Base-by-base conservation (phyloP, 805 yeast species). In the Jamesozyma hellenica region DNA sequence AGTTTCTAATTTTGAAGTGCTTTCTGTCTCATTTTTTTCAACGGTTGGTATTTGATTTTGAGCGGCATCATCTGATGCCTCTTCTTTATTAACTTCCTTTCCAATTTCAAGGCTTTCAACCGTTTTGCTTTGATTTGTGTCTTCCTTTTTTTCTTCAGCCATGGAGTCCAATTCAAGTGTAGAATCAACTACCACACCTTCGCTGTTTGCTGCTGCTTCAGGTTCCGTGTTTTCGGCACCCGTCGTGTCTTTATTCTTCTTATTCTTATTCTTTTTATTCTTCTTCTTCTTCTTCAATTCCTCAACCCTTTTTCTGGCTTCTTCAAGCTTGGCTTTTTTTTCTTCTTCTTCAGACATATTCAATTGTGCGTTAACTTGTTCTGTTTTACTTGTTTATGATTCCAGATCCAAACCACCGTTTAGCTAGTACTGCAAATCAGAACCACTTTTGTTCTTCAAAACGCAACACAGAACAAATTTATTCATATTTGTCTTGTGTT, bases 251-350 rank as follows among this genome's bases (percentile, higher is more conserved):
- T 50, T 50, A 19, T 47, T 41, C 45, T 65, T 61, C 51, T 64
- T 66, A 58, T 65, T 61, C 41, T 52, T 58, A 43, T 60, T 58
- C 60, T 66, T 66, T 58, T 68, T 67, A 53, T 67, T 71, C 55
- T 69, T 73, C 55, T 64, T 67, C 59, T 68, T 68, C 61, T 74
- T 74, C 65, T 77, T 82, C 66, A 82, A 62, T 51, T 79, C 84
- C 43, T 81, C 87, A 32, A 72, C 76, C 46, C 78, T 73, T 63
- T 78, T 80, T 51, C 82, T 72, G 4, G 90, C 92, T 2, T 80
- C 81, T 47, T 79, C 86, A 36, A 83, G 65, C 56, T 77, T 74
- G 53, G 77, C 82, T 36, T 73, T 76, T 45, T 77, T 71, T 17
- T 54, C 50, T 34, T 53, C 58, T 15, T 63, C 67, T 12, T 56